Evolutionary conservation across 1,139 yeast genomes (phyloP), one percentile per base, ranked within the genome.

Genomic region (Candida sp.): DNA sequence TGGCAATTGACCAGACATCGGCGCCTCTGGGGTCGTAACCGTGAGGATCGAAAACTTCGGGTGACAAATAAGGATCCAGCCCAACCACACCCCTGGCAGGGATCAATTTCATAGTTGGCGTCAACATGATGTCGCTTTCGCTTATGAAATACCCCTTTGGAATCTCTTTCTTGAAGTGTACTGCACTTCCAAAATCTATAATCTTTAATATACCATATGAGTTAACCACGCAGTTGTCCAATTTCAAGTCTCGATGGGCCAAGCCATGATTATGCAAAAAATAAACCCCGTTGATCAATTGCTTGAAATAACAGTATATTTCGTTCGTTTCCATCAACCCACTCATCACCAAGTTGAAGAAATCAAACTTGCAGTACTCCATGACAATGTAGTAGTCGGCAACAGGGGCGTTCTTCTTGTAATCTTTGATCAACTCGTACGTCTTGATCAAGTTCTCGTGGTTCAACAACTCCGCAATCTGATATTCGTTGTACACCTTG

Each of bases 1-100:
- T 85, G 1, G 92, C 96, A 46, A 86, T 72, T 2, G 92, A 86
- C 96, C 96, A 88, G 22, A 88, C 81, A 64, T 88, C 96, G 2
- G 83, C 89, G 12, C 83, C 81, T 48, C 91, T 73, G 26, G 94
- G 89, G 63, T 88, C 93, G 63, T 88, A 88, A 3, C 81, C 73
- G 55, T 69, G 54, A 3, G 71, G 71, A 53, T 77, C 66, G 71
- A 87, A 73, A 27, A 88, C 88, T 66, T 88, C 96, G 0, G 94
- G 96, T 0, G 94, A 88, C 58, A 88, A 69, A 63, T 88, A 88
- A 4, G 96, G 96, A 67, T 88, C 96, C 8, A 90, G 84, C 3
- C 96, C 96, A 27, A 88, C 90, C 7, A 88, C 79, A n/a, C 96
- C 96, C 35, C 78, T 70, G 1, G 90, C 86, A 45, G 64, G 54